Conservation (phyloP, 345 rosid species). For the Pseudoturritis turrita region DNA sequence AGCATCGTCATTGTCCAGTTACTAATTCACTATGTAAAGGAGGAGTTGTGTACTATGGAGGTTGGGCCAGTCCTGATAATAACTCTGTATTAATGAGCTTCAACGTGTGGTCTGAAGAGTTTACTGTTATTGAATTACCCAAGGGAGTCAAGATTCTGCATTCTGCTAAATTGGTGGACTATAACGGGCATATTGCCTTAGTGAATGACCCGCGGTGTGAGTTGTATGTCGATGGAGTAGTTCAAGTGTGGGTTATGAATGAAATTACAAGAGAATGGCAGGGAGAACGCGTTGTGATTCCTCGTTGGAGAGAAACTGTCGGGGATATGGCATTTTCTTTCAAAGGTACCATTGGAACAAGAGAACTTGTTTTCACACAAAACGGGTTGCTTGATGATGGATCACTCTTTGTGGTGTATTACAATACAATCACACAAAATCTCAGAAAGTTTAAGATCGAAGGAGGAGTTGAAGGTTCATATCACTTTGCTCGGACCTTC, state of each 20-base stretch:
- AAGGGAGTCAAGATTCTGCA: background rate
- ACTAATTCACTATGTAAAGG: background rate
- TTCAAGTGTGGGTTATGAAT: background rate
- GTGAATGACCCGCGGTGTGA: background rate
- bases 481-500: background rate
- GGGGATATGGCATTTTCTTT: background rate
- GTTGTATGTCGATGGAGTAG: no score
- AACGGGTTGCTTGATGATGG: background rate
- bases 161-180: background rate
- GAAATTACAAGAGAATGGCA: no score
- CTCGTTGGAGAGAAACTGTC: background rate
- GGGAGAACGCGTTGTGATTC: background rate
- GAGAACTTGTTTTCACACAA: background rate
- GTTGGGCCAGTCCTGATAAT: no score
- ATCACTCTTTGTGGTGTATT: background rate
- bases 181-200: background rate
- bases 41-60: background rate
- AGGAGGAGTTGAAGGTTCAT: background rate
- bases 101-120: background rate
- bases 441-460: background rate
- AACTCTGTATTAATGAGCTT: no score
- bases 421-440: background rate
- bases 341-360: background rate
- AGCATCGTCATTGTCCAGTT: background rate
- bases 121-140: background rate